Base-by-base conservation (phyloP, 768 basidiomycete genomes). In the Suillus variegatus region DNA sequence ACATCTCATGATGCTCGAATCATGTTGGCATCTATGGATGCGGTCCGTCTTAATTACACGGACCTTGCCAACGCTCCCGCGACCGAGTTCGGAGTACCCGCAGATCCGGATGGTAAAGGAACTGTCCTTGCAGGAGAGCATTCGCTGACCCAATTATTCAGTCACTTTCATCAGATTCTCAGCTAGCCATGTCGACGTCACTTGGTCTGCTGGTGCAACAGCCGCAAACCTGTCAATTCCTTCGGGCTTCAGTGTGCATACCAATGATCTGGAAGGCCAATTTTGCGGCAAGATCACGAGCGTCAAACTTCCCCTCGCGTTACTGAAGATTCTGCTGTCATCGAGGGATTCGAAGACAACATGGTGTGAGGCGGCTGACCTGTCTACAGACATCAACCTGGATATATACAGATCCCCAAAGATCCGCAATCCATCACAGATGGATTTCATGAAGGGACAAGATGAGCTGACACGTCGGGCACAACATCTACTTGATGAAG, bases 21-120 rank as follows among this genome's bases (percentile, higher is more conserved):
- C 18, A 69, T 95, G 14, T 74, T 77, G 10, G 82, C 87, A 6
- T 87, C 86, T 25, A 76, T 80, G 5, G 79, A 81, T 46, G 81
- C 87, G 0, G 90, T 97, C 66, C 81, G 82, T 8, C 72, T 88
- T 66, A 93, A 92, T 68, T 96, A 88, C 72, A 75, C 81, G 1
- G 97, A 99, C 73, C 69, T 82, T 1, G 80, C 89, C 61, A 97
- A 99, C 73, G 87, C 94, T 1, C 94, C 95, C 20, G 90, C 95
- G 0, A 72, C 79, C 3, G 88, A 88, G 54, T 92, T 88, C 70
- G 73, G 82, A 38, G 80, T 88, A 8, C 82, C 83, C 35, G 66
- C 84, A 10, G 90, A 92, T 70, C 92, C 94, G 14, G 97, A 99
- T 77, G 84, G 95, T 93, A 69, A 70, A 87, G 73, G 8, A 13